A percentile compares a stretch with the other conserved stretches of the same genome.
Conservation (phyloP, 2,329 filamentous ascomycete genomes). For the Alternaria hordeiaustralica region DNA sequence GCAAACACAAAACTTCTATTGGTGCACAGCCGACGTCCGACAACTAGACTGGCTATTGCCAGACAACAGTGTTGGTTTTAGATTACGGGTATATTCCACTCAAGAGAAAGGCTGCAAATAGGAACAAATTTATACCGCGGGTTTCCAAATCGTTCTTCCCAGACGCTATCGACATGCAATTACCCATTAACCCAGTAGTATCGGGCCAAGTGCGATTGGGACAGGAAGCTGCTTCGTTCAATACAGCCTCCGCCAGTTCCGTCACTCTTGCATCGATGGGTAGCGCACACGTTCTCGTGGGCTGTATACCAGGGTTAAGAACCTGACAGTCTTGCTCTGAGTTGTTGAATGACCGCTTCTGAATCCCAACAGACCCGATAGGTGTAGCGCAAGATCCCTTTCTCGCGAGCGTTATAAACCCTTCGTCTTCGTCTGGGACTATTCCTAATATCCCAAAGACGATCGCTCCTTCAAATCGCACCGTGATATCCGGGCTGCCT, state of each 20-base stretch:
- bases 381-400: background rate
- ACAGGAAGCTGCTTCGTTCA: accelerated
- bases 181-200: background rate
- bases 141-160: background rate
- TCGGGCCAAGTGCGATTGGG: background rate
- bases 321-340: background rate
- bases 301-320: background rate
- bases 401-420: accelerated
- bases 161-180: background rate
- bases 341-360: accelerated
- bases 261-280: background rate
- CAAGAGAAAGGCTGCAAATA: background rate
- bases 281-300: background rate
- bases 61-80: background rate
- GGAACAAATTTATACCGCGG: background rate
- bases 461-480: background rate
- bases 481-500: accelerated
- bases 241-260: accelerated
- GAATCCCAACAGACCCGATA: background rate
- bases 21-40: background rate
- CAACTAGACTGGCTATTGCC: background rate
- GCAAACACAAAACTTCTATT: background rate
- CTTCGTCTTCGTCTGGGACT: accelerated
- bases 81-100: background rate
- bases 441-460: accelerated